Base-by-base conservation (phyloP, 2,329 filamentous ascomycete species). In the Penicillium sp. region DNA sequence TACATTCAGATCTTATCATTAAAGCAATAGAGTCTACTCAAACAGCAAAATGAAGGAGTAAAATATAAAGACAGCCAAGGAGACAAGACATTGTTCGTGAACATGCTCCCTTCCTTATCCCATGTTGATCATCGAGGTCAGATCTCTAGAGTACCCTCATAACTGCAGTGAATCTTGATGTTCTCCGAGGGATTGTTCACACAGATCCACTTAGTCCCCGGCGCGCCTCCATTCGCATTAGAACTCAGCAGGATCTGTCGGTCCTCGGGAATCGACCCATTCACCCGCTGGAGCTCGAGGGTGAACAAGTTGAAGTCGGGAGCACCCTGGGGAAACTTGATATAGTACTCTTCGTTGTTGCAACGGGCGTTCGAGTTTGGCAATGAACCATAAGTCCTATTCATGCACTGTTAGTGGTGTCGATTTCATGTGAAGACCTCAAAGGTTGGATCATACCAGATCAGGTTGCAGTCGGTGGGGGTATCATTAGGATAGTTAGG, bases 401-500 rank as follows among this genome's bases (percentile, higher is more conserved):
- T 6, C 2, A 37, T 6, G 6, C 6, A 10, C 4, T 1, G 10
- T 39, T 10, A 36, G 31, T 2, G 4, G 19, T 13, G 4, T 19
- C 1, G 2, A 14, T 5, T 1, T 5, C 2, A 9, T 19, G 13
- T 1, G 6, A 18, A 14, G 4, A 19, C n/a, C 9, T 31, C 6
- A 11, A 6, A 35, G n/a, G 3, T 9, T 9, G 4, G 13, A 39
- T 56, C 54, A 46, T 58, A 70, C 68, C 68, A 70, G 35, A 64
- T 61, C 13, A 69, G 19, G 27, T 68, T 65, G 53, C 68, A 70
- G 5, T 70, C 64, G 0, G 66, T 64, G 2, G 66, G 67, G 0
- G 68, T 70, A 19, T 68, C 66, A 14, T 64, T 50, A 6, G 67
- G 67, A 44, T 70, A 68, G 36, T 65, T 67, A 2, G 61, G 35